Conservation (phyloP, 2,329 filamentous ascomycete species). For the Ophiocordyceps robertsii region DNA sequence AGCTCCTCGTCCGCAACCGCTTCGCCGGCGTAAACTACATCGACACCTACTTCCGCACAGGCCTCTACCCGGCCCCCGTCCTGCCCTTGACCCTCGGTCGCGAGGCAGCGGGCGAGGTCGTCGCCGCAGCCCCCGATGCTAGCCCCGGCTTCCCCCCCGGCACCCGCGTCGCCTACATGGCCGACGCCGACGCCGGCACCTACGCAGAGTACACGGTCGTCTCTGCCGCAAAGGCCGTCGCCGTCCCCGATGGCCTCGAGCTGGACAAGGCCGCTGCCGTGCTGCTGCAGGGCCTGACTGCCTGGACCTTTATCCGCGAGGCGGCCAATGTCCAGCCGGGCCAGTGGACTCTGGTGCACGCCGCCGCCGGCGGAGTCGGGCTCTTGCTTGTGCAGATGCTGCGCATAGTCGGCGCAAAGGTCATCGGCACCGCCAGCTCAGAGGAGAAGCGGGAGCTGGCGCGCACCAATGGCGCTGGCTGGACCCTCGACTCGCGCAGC, state of each 20-base stretch:
- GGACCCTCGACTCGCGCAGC: constrained; percentile 51
- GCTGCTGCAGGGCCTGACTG: constrained; percentile 72
- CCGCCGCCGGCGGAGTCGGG: constrained; percentile 73
- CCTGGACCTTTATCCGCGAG: constrained; percentile 66
- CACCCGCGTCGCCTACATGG: constrained; percentile 60
- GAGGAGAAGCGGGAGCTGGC: constrained; percentile 60
- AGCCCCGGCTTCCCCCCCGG: constrained; percentile 44
- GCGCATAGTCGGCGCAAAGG: constrained; percentile 55
- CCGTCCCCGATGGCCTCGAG: constrained; percentile 48
- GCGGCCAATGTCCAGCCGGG: constrained; percentile 61
- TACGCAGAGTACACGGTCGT: constrained; percentile 46
- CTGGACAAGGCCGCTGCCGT: constrained; percentile 53
- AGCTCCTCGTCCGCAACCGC: constrained; percentile 71
- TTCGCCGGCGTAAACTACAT: constrained; percentile 79
- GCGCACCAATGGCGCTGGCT: constrained; percentile 54
- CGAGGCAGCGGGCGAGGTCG: constrained; percentile 63
- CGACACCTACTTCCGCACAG: constrained; percentile 80
- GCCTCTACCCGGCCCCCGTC: constrained; percentile 55
- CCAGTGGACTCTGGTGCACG: constrained; percentile 75
- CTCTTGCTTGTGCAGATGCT: constrained; percentile 65
- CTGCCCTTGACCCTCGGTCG: constrained; percentile 68
- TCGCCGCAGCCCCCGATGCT: constrained; percentile 40
- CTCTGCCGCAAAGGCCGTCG: constrained; percentile 38
- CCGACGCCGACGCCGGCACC: constrained; percentile 18
- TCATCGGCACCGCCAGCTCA: constrained; percentile 68